Evolutionary conservation across 176 grass and related monocot genomes (phyloP).

Genomic region (Microstegium vimineum): DNA sequence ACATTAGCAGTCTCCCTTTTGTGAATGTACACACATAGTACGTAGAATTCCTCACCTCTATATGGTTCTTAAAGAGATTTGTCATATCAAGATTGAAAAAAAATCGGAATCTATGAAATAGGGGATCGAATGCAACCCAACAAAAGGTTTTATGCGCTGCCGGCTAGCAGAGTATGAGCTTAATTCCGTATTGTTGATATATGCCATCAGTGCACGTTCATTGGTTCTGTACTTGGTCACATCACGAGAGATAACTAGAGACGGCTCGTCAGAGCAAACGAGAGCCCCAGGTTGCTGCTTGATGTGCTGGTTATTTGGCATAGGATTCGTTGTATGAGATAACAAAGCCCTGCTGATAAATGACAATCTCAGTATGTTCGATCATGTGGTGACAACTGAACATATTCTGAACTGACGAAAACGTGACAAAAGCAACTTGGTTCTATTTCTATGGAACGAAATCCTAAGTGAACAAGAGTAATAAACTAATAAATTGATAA

Average conservation of each 20-base stretch:
- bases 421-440: not conserved
- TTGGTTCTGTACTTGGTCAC: not conserved
- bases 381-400: not conserved
- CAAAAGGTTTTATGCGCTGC: not conserved
- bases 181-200: not conserved
- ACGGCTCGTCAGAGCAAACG: not conserved
- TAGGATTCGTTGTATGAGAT: not conserved
- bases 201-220: not conserved
- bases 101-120: not conserved
- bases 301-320: not conserved
- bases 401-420: not conserved
- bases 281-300: not conserved
- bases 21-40: not conserved
- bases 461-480: not conserved
- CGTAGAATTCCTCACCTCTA: not conserved
- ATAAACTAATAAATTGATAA: not conserved
- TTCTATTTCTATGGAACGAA: not conserved
- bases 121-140: not conserved
- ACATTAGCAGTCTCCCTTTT: not conserved
- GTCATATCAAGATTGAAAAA: not conserved
- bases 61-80: not conserved
- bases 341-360: not conserved
- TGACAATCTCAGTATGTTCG: not conserved
- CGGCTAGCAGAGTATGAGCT: not conserved
- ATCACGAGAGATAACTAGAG: not conserved